Evolutionary conservation across 495 filamentous ascomycete genomes (phyloP), one percentile per base, ranked within the genome.

Genomic region (Jackrogersella multiformis): DNA sequence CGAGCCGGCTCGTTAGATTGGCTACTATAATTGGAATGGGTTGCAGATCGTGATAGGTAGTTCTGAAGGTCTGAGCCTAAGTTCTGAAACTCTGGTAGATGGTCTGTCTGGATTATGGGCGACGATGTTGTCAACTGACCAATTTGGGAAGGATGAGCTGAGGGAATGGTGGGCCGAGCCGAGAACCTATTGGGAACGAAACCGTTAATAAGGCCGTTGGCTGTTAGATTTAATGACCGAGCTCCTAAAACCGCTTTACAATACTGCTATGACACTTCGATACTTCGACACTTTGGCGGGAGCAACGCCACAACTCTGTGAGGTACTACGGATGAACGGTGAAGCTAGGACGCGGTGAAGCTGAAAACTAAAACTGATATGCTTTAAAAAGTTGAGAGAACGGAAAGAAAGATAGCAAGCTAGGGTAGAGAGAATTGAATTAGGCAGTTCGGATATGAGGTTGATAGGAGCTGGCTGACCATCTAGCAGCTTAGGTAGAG

Each of bases 111-210:
- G 32, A 95, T 86, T 53, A 93, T 78, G 26, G 92, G 93, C 23
- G 93, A 94, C 13, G 92, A 94, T 10, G 90, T 87, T 26, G 93
- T 94, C 55, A 94, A 82, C 76, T 91, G 90, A 57, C 89, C 92
- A 66, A 88, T 82, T 73, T 95, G 92, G 24, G 92, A 94, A 35
- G 89, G 84, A 76, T 89, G 89, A 26, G 88, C 82, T 39, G 89
- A 88, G 56, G 84, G 60, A 78, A 79, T 68, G 86, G 90, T 58
- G 85, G 88, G 73, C 38, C 70, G 66, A 34, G 46, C 60, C 35
- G 61, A 64, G 20, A 66, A 64, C 39, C 57, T 57, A 39, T 64
- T 30, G 16, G 56, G n/a, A n/a, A n/a, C n/a, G n/a, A n/a, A 61
- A 57, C 12, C 45, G 24, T 38, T 49, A 55, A 66, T 60, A 53